These are phyloP conservation scores for Aspergillus wentii DNA, from an alignment of 495 filamentous ascomycete genomes.

Conservation along the genomic window DNA sequence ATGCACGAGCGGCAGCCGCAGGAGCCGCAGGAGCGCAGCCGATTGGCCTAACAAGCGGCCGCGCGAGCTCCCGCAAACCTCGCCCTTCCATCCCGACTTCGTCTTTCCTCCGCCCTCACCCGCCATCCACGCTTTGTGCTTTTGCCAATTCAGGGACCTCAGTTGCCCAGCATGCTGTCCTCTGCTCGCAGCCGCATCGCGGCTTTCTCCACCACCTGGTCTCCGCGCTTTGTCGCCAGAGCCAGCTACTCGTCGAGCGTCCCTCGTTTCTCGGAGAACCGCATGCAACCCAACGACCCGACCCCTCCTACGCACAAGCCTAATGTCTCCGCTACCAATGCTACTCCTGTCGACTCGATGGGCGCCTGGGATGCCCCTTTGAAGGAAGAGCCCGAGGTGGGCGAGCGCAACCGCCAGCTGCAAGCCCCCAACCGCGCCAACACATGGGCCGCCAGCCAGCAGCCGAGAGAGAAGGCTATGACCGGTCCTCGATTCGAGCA, in stretches of 20 bases:
- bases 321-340: slow-evolving; percentile 60
- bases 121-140: slow-evolving; percentile 8
- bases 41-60: slow-evolving; percentile 18
- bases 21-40: slow-evolving; percentile 9
- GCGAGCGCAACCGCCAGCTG: slow-evolving; percentile 52
- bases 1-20: slow-evolving; percentile 15
- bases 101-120: slow-evolving; percentile 17
- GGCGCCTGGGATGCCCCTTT: slow-evolving; percentile 37
- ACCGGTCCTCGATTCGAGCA: slow-evolving; percentile 92
- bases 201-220: slow-evolving; percentile 30
- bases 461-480: slow-evolving; percentile 77
- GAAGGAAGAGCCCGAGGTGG: slow-evolving; percentile 56
- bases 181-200: slow-evolving; percentile 47
- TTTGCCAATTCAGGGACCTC: slow-evolving; percentile 6
- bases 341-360: slow-evolving; percentile 46
- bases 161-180: slow-evolving; percentile 50
- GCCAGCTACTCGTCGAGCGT: slow-evolving; percentile 45
- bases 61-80: slow-evolving; percentile 19
- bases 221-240: slow-evolving; percentile 32
- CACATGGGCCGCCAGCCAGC: slow-evolving; percentile 81
- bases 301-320: slow-evolving; percentile 39
- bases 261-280: slow-evolving; percentile 44
- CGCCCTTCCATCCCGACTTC: slow-evolving; percentile 19
- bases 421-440: slow-evolving; percentile 84
- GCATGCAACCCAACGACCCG: slow-evolving; percentile 50